Evolutionary conservation across 2,329 filamentous ascomycete species (phyloP).

Genomic region (Rhinocladiella similis): DNA sequence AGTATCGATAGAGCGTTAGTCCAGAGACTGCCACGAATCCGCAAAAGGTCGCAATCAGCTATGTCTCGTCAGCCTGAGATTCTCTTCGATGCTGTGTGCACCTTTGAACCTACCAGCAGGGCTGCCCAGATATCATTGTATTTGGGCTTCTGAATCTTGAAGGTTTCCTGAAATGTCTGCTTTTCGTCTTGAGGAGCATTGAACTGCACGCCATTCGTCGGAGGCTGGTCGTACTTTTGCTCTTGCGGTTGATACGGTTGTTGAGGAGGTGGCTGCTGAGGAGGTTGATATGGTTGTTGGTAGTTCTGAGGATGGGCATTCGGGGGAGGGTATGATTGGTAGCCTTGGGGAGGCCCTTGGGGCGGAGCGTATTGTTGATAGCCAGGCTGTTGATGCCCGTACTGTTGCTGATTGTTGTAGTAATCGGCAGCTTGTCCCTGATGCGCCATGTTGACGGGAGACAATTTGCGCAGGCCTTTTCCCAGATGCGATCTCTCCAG

Average conservation of each 20-base stretch:
- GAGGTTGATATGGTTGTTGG: conserved; percentile 6
- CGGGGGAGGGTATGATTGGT: conserved; percentile 17
- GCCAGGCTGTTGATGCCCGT: conserved; percentile 18
- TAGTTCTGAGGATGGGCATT: conserved; percentile 15
- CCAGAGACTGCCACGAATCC: conserved; percentile 78
- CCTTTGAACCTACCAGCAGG: conserved; percentile 58
- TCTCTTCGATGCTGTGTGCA: conserved; percentile 11
- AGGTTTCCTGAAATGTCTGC: conserved; percentile 72
- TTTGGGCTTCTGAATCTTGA: conserved; percentile 80
- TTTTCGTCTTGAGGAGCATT: conserved; percentile 45
- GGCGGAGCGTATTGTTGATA: conserved; percentile 22
- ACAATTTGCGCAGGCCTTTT: not conserved
- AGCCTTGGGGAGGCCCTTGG: conserved; percentile 18
- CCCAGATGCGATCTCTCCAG: not conserved
- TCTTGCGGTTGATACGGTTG: conserved; percentile 21
- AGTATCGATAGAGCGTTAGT: conserved; percentile 73
- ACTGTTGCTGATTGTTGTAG: conserved; percentile 23
- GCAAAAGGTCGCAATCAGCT: conserved; percentile 69
- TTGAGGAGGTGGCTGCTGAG: not conserved
- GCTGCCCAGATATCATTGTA: conserved; percentile 91
- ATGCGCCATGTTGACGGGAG: conserved; percentile 21
- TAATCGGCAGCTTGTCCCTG: conserved; percentile 30
- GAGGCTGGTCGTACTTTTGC: conserved; percentile 32
- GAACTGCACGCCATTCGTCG: conserved; percentile 41
- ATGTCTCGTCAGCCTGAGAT: conserved; percentile 12